phyloP scores from a whole-genome alignment of 225 moss, liverwort and hornwort species.

The Sphagnum tenellum region DNA sequence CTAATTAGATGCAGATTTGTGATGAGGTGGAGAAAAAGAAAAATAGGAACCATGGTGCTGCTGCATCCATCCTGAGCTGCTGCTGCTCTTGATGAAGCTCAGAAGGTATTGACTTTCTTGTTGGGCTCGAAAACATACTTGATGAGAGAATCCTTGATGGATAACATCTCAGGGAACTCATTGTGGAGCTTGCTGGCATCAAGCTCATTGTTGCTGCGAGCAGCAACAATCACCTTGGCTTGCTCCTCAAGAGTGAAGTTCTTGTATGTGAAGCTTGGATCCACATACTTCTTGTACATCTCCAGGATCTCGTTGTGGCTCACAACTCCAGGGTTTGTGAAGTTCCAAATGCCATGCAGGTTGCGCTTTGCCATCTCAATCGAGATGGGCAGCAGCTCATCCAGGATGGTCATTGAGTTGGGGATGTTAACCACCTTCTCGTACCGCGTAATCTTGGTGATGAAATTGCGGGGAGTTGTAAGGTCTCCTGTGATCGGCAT shows the following conservation, averaged over 20 bases:
- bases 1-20: no score
- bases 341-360: slow-evolving; percentile 25
- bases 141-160: slow-evolving; percentile 23
- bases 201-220: slow-evolving; percentile 31
- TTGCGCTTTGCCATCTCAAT: slow-evolving; percentile 33
- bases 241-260: slow-evolving; percentile 31
- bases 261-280: slow-evolving; percentile 19
- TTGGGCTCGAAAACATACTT: slow-evolving; percentile 29
- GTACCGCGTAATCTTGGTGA: slow-evolving; percentile 29
- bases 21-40: no score
- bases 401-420: slow-evolving; percentile 24
- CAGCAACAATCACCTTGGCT: slow-evolving; percentile 26
- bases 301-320: slow-evolving; percentile 31
- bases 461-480: slow-evolving; percentile 28
- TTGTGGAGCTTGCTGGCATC: slow-evolving; percentile 17
- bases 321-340: slow-evolving; percentile 29
- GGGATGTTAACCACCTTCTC: slow-evolving; percentile 32
- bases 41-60: no score
- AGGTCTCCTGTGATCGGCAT: slow-evolving; percentile 28
- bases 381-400: slow-evolving; percentile 25
- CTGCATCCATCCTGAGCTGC: no score
- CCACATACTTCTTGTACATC: slow-evolving; percentile 24
- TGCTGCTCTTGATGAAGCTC: no score
- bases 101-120: slow-evolving; percentile 2
- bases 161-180: slow-evolving; percentile 27